A percentile compares a stretch with the other conserved stretches of the same genome.
Evolutionary conservation across 768 basidiomycete genomes (phyloP).

Genomic region (Suillus tomentosus): DNA sequence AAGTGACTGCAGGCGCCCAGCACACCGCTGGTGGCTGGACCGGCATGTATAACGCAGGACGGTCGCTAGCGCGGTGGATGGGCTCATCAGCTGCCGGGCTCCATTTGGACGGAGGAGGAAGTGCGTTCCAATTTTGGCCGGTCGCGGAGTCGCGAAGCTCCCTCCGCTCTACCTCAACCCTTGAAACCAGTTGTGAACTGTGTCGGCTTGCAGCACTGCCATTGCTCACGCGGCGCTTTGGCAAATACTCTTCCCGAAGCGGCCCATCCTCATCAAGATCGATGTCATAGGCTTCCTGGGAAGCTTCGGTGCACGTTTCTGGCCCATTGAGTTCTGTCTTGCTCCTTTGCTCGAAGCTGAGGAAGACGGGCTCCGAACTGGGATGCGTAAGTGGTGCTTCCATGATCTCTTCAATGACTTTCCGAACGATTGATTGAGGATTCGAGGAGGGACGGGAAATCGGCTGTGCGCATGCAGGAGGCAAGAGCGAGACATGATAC

Average conservation of each 20-base stretch:
- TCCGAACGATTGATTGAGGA: constrained; percentile 69
- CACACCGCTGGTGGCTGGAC: constrained; percentile 50
- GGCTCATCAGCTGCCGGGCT: constrained; percentile 81
- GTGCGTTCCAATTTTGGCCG: constrained; percentile 30
- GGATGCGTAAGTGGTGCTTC: constrained; percentile 43
- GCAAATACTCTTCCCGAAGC: constrained; percentile 78
- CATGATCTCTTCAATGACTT: constrained; percentile 68
- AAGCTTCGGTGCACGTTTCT: constrained; percentile 34
- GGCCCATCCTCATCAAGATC: constrained; percentile 85
- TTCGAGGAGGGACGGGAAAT: constrained; percentile 77
- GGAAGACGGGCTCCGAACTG: constrained; percentile 61
- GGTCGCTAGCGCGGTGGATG: constrained; percentile 55
- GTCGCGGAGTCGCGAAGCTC: constrained; percentile 8
- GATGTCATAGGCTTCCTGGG: constrained; percentile 60
- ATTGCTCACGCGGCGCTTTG: constrained; percentile 54
- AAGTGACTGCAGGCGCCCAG: constrained; percentile 19
- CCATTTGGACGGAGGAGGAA: constrained; percentile 82
- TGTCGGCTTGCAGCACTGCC: constrained; percentile 15
- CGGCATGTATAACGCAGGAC: constrained; percentile 65
- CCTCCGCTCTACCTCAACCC: background rate
- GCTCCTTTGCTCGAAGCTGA: constrained; percentile 68
- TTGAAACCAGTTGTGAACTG: background rate
- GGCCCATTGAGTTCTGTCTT: constrained; percentile 52
- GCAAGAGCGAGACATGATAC: constrained; percentile 65
- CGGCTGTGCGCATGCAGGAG: constrained; percentile 65